Base-by-base conservation (phyloP, 306 rosid species). In the Luffa acutangula region DNA sequence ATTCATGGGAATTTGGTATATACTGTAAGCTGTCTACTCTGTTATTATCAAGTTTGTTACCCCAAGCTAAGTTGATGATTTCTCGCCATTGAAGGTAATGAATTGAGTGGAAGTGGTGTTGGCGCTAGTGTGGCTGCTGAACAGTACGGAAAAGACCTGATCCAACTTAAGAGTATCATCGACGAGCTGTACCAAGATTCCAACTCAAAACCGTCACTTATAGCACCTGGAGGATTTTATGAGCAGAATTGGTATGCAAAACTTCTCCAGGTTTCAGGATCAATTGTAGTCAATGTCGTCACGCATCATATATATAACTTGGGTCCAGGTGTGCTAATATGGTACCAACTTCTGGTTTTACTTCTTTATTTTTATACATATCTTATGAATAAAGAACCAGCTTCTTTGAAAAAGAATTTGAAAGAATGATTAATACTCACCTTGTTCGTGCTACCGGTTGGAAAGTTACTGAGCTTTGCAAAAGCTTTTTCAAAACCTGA, bases 1-100 rank as follows among this genome's bases (percentile, higher is more conserved):
- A 89, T 83, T 93, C 99, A 20, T 95, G 97, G 97, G 99, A 95
- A 79, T 95, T 91, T 72, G 99, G 99, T 95, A 93, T 80, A 33
- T 20, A 41, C 65, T 3, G 4, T 49, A 66, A 34, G 33, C 54
- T 64, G 43, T 48, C 21, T 46, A 46, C 25, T 3, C 81, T 18
- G 7, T 49, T 46, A 46, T 42, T 7, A 39, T 58, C 33, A 60
- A 57, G 34, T 51, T 66, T 18, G 49, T 79, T 66, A 18, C 34
- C 14, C 31, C 3, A 4, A 79, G 51, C 58, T 15, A 62, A 63
- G 21, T 63, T 33, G 3, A 41, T 9, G 20, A 41, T 41, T 37
- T n/a, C 11, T 57, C 58, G n/a, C 77, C 77, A 66, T 39, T 76
- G 78, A 78, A 95, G 97, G 99, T 75, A 95, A 95, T 82, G 99